phyloP scores from a whole-genome alignment of 2,329 filamentous ascomycete genomes.

The Colletotrichum costaricense region DNA sequence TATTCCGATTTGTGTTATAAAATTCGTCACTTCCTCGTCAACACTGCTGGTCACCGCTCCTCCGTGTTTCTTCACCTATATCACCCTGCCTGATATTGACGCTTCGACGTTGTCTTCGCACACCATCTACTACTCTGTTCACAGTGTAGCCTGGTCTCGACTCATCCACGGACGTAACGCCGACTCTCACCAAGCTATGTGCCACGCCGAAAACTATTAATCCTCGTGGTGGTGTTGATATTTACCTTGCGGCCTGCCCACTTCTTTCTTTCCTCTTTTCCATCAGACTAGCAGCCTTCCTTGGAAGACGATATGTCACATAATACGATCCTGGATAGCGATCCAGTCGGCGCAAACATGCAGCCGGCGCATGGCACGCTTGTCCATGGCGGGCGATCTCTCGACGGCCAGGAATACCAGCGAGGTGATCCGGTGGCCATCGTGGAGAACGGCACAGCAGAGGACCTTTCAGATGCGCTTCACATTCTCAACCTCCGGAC shows the following conservation, averaged over 20 bases:
- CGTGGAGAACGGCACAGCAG: constrained; percentile 27
- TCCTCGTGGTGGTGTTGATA: constrained; percentile 17
- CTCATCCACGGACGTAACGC: neutral
- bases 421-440: constrained; percentile 31
- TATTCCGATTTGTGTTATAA: constrained; percentile 28
- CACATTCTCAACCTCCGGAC: constrained; percentile 31
- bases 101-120: neutral
- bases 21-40: constrained; percentile 26
- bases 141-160: neutral
- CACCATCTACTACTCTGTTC: neutral
- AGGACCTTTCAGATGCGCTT: constrained; percentile 15
- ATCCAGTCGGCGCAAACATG: constrained; percentile 22
- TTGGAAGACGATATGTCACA: neutral
- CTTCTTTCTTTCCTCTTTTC: neutral
- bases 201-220: neutral
- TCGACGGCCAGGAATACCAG: constrained; percentile 26
- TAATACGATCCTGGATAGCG: neutral
- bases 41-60: neutral
- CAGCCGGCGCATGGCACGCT: constrained; percentile 32
- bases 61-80: constrained; percentile 6
- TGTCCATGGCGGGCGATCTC: constrained; percentile 28
- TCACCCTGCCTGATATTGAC: neutral
- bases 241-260: neutral
- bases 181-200: constrained; percentile 20
- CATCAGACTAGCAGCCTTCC: neutral